A percentile compares a stretch with the other conserved stretches of the same genome.
Conservation (phyloP, 129 eudicot species). For the Smallanthus sonchifolius region DNA sequence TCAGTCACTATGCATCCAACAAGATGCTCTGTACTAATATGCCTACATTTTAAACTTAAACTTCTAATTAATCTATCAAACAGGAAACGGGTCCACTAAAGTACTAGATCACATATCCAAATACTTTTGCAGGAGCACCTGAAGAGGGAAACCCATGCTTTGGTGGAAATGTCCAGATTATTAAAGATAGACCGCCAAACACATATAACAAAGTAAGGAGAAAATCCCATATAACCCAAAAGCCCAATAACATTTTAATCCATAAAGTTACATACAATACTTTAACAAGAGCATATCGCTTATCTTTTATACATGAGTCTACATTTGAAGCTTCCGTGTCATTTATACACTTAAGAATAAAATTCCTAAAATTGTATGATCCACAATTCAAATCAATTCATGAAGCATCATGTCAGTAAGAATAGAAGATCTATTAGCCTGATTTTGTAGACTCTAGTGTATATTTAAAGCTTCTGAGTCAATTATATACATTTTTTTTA, state of each 20-base stretch:
- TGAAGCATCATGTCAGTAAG: background rate
- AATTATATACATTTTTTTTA: background rate
- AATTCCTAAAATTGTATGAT: background rate
- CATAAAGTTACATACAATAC: background rate
- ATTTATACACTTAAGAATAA: background rate
- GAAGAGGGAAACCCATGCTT: conserved; percentile 8
- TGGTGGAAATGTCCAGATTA: conserved; percentile 9
- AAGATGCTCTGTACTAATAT: conserved; percentile 2
- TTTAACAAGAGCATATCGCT: background rate
- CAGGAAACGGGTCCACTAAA: background rate
- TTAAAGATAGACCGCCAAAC: background rate
- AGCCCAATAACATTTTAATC: background rate
- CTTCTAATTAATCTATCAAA: conserved; percentile 6
- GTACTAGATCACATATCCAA: background rate
- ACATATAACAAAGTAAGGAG: conserved; percentile 1
- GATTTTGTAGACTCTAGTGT: too few species aligned
- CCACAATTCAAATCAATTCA: conserved; percentile 3
- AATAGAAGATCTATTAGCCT: too few species aligned
- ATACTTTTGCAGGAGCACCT: background rate
- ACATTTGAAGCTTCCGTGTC: background rate
- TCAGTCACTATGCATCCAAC: background rate
- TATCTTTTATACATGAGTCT: background rate
- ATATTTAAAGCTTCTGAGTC: too few species aligned
- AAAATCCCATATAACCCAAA: background rate
- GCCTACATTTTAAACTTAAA: background rate